These are phyloP conservation scores for Ophiocordyceps robertsii DNA, from an alignment of 2,329 filamentous ascomycete species.

Conservation along the genomic window DNA sequence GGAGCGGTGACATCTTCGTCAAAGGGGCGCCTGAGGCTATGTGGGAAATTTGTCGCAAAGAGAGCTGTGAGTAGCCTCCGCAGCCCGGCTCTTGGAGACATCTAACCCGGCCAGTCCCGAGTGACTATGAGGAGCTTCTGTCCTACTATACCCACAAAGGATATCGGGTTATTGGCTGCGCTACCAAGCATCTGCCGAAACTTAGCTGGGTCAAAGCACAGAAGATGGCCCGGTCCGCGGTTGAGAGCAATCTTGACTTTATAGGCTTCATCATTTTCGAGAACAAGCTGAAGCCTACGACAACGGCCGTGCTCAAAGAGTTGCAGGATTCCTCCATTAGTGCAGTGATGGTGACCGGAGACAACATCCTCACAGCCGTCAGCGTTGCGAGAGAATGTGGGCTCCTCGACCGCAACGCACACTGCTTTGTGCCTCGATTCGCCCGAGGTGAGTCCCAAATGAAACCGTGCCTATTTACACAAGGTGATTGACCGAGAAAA, in stretches of 20 bases:
- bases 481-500: conserved; percentile 14
- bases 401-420: conserved; percentile 64
- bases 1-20: conserved; percentile 77
- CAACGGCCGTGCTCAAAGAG: conserved; percentile 68
- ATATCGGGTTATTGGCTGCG: conserved; percentile 92
- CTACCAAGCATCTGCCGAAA: conserved; percentile 75
- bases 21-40: conserved; percentile 96
- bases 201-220: conserved; percentile 90
- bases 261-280: conserved; percentile 97
- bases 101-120: conserved; percentile 44
- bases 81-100: neutral
- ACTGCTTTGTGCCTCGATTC: conserved; percentile 91
- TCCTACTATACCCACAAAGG: conserved; percentile 90
- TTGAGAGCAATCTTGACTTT: conserved; percentile 74
- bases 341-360: conserved; percentile 91
- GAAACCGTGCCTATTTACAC: neutral
- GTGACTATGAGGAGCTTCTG: conserved; percentile 80
- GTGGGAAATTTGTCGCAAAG: conserved; percentile 76
- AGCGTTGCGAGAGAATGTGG: conserved; percentile 87
- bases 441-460: conserved; percentile 41
- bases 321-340: conserved; percentile 72
- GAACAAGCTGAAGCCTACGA: conserved; percentile 91
- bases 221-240: conserved; percentile 79
- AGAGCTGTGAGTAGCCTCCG: conserved; percentile 49
- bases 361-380: conserved; percentile 94